A percentile compares a stretch with the other conserved stretches of the same genome.
Conservation (phyloP, 129 eudicot genomes). For the Deinandra increscens region DNA sequence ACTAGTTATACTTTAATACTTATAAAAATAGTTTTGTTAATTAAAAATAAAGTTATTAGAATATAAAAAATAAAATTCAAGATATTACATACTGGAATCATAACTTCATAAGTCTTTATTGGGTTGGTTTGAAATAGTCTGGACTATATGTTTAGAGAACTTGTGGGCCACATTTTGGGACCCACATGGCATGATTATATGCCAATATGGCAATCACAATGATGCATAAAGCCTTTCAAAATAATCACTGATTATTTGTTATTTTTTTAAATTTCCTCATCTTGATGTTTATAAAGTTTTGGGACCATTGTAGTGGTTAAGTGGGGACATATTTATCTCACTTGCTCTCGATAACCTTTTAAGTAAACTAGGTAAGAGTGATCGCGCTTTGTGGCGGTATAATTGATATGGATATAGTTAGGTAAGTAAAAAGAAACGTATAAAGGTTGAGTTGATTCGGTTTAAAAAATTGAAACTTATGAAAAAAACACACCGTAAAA, state of each 20-base stretch:
- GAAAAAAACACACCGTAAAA: too few relatives aligned
- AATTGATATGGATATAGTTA: too few relatives aligned
- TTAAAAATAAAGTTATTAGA: background rate
- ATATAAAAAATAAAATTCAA: background rate
- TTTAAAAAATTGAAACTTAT: too few relatives aligned
- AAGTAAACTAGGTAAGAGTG: too few relatives aligned
- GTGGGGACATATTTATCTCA: conserved; percentile 43
- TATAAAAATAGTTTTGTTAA: background rate
- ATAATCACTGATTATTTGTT: conserved; percentile 25
- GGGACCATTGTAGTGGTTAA: conserved; percentile 41
- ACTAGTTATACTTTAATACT: too few relatives aligned
- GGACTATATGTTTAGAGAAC: conserved; percentile 16
- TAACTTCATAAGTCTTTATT: background rate
- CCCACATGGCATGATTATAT: conserved; percentile 23
- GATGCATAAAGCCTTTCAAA: conserved; percentile 39
- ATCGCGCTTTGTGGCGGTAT: too few relatives aligned
- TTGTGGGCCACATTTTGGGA: conserved; percentile 26
- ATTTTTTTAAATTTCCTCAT: conserved; percentile 23
- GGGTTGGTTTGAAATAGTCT: conserved; percentile 36
- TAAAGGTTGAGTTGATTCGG: too few relatives aligned
- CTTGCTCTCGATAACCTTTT: conserved; percentile 13
- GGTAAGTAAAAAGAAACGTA: too few relatives aligned
- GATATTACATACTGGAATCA: conserved; percentile 16
- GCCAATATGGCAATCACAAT: conserved; percentile 37
- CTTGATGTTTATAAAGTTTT: conserved; percentile 37